phyloP scores from a whole-genome alignment of 1,284 basidiomycete species.

The Tylopilus sp. region DNA sequence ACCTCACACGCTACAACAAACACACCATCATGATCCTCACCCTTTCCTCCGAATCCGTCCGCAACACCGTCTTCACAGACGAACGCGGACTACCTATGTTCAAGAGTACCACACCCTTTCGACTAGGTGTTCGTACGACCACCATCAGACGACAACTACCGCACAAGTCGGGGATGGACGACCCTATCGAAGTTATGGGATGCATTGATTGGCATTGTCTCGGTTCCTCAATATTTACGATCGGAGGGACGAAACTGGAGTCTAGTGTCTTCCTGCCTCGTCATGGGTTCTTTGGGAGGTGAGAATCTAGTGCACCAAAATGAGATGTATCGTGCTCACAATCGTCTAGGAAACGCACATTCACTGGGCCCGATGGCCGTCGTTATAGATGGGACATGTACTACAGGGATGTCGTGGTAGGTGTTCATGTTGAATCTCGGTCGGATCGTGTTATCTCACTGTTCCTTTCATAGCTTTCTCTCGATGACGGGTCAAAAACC shows the following conservation, averaged over 20 bases:
- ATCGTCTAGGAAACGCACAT: conserved; percentile 26
- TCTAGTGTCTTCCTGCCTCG: conserved; percentile 23
- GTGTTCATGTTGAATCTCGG: not conserved
- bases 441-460: not conserved
- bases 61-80: conserved; percentile 28
- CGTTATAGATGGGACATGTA: conserved; percentile 30
- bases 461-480: conserved; percentile 17
- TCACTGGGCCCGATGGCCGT: conserved; percentile 26
- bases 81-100: conserved; percentile 23
- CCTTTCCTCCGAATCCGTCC: conserved; percentile 22
- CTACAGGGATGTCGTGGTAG: conserved; percentile 16
- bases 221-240: conserved; percentile 20
- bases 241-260: conserved; percentile 16
- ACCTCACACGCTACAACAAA: not conserved
- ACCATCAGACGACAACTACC: conserved; percentile 15
- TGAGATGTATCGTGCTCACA: not conserved
- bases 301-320: not conserved
- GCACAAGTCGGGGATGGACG: not conserved
- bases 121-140: conserved; percentile 24
- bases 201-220: conserved; percentile 25
- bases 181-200: conserved; percentile 17
- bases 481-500: conserved; percentile 16
- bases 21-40: conserved; percentile 26
- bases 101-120: conserved; percentile 28
- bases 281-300: conserved; percentile 23